Base-by-base conservation (phyloP, 345 rosid species). In the Camelina neglecta region DNA sequence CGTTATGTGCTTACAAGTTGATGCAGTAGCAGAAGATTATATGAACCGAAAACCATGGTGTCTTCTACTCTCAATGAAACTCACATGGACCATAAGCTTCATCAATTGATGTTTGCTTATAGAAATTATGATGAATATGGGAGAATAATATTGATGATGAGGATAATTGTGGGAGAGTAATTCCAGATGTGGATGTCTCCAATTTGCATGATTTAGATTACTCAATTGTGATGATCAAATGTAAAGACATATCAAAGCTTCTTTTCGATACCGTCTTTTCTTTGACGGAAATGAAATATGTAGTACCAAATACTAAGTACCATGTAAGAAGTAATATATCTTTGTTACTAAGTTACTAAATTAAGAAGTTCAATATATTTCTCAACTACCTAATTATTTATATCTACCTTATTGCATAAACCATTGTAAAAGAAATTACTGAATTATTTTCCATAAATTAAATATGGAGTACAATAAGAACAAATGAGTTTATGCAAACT, bases 21-120 rank as follows among this genome's bases (percentile, higher is more conserved):
- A 55, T 35, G 80, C 44, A 88, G 91, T 58, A 82, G 89, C 73
- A 85, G 78, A 33, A 72, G 81, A 63, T 82, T 79, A 11, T 78
- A 88, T 54, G 82, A 75, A 49, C 93, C 96, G 0, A 90, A 83
- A 73, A 93, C 92, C 2, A 84, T 71, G 20, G 86, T 92, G 62
- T 84, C 89, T 33, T 57, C 75, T 74, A 77, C 89, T 39, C 65
- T 61, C 5, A 85, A 81, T 16, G 79, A 76, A 45, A 87, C 90
- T 41, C 85, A 86, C 79, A 83, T 83, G 0, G 96, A 91, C 9
- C 85, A 97, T 76, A 85, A 97, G 86, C 93, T 94, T 79, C 98
- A 94, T 82, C 98, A 94, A 59, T 71, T 94, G 95, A 89, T 94
- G 96, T 88, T 90, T 83, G 97, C 90, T 1, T 95, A 86, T 71